Evolutionary conservation across 352 stramenopile genomes (phyloP).

Genomic region (Phytophthora pseudosyringae): DNA sequence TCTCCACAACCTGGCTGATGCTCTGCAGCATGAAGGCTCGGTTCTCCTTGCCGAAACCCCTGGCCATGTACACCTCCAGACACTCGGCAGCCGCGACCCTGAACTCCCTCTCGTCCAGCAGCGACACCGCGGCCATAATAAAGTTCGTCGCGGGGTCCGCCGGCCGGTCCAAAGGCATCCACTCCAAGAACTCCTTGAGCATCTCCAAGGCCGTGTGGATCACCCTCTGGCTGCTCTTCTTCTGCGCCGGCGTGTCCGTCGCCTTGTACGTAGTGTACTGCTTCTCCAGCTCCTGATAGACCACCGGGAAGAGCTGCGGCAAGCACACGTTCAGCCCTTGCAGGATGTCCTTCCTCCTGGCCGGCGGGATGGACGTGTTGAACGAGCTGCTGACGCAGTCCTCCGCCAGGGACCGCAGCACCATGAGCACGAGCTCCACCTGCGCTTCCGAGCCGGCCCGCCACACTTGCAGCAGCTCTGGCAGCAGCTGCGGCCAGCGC

Average conservation of each 20-base stretch:
- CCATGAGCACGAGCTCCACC: conserved; percentile 74
- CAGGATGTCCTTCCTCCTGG: conserved; percentile 78
- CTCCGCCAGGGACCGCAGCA: conserved; percentile 75
- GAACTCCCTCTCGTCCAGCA: conserved; percentile 65
- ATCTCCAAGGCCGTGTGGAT: conserved; percentile 72
- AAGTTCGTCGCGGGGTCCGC: conserved; percentile 64
- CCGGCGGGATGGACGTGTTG: conserved; percentile 78
- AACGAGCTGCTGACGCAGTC: conserved; percentile 84
- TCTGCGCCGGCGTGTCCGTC: conserved; percentile 19
- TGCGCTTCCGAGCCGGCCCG: conserved; percentile 42
- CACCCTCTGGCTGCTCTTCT: conserved; percentile 52
- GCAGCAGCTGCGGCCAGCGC: conserved; percentile 73
- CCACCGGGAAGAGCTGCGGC: conserved; percentile 65
- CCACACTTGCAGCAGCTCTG: conserved; percentile 73
- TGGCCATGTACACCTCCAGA: conserved; percentile 73
- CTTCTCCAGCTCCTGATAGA: conserved; percentile 79
- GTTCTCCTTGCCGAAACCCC: conserved; percentile 76
- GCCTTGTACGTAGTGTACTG: conserved; percentile 65
- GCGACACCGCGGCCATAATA: conserved; percentile 62
- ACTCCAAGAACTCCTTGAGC: conserved; percentile 86
- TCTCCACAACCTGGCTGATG: conserved; percentile 65
- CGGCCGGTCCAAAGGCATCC: conserved; percentile 74
- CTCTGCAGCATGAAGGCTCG: conserved; percentile 65
- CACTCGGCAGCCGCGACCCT: conserved; percentile 66
- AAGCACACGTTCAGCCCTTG: conserved; percentile 81